A percentile compares a stretch with the other conserved stretches of the same genome.
These are phyloP conservation scores for Pyrenophora graminea DNA, from an alignment of 2,329 filamentous ascomycete genomes.

Conservation along the genomic window DNA sequence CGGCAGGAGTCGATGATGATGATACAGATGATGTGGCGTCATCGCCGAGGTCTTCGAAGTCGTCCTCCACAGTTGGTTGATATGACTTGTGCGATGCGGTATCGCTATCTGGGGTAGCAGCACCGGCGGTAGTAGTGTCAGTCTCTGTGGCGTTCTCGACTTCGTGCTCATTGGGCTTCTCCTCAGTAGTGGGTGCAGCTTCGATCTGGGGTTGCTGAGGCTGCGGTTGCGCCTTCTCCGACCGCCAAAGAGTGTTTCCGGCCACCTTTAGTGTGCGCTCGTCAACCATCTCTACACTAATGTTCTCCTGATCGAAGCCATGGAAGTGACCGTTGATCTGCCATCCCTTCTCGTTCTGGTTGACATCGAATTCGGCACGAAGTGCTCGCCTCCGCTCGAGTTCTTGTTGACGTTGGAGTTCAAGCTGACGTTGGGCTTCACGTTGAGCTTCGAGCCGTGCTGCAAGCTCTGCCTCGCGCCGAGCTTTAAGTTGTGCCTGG, in stretches of 20 bases:
- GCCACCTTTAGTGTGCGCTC: constrained; percentile 40
- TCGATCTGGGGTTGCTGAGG: constrained; percentile 15
- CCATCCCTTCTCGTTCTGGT: constrained; percentile 36
- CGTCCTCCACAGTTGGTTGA: constrained; percentile 44
- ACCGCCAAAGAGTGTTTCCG: constrained; percentile 36
- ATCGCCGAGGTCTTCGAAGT: constrained; percentile 42
- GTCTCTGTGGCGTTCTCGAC: constrained; percentile 7
- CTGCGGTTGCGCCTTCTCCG: constrained; percentile 19
- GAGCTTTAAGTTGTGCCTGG: constrained; percentile 15
- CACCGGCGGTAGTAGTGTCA: constrained; percentile 15
- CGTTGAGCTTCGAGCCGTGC: constrained; percentile 36
- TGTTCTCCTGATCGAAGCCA: constrained; percentile 42
- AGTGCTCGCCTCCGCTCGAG: constrained; percentile 39
- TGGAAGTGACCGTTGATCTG: constrained; percentile 39
- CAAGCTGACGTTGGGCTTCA: constrained; percentile 25
- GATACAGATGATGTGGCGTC: constrained; percentile 38
- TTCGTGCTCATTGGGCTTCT: constrained; percentile 7
- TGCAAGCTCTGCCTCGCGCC: constrained; percentile 28
- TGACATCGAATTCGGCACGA: constrained; percentile 38
- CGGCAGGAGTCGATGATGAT: constrained; percentile 16
- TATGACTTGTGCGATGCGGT: constrained; percentile 41
- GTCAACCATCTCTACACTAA: constrained; percentile 41
- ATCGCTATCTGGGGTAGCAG: constrained; percentile 31
- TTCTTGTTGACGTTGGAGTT: constrained; percentile 20
- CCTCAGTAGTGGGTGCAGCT: neutral